Evolutionary conservation across 306 rosid genomes (phyloP), one percentile per base, ranked within the genome.

Genomic region (Dicorynia guianensis): DNA sequence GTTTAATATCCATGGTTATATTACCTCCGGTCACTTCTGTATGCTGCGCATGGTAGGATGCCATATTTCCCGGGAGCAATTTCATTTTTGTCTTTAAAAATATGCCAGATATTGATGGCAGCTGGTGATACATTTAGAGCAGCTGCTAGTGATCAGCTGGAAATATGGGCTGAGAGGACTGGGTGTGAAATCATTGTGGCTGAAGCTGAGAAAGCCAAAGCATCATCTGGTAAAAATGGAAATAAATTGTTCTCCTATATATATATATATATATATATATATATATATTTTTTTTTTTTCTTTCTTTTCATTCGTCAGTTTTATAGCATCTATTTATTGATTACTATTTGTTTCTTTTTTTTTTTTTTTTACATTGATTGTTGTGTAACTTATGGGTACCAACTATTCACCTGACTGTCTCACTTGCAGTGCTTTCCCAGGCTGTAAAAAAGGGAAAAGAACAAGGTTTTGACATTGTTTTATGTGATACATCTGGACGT

Each of bases 71-170:
- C 7, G 56, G 66, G 48, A 13, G 64, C 54, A 36, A 46, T 69
- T 84, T 72, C 10, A 48, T 67, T 79, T 80, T 42, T 50, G 67
- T 74, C 48, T 74, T 76, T 63, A n/a, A 78, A 72, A 72, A 20
- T 79, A 72, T 73, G 36, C 58, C 82, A 92, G 99, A 90, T 95
- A 78, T 63, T 95, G 84, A 86, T 95, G 92, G 99, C 97, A 35
- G 99, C 97, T 50, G 99, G 99, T 49, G 99, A 95, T 86, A 95
- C 99, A 33, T 95, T 92, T 82, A 88, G 99, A 89, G 97, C 99
- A 79, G 99, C 99, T 75, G 97, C 99, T 33, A 82, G 97, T 76
- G 99, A 95, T 72, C 97, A 95, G 87, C 88, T 95, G 44, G 99
- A 95, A 86, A 92, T 95, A 79, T 95, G 99, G 99, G 99, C 99